phyloP scores from a whole-genome alignment of 2,329 filamentous ascomycete genomes.

The Exophiala sp. region DNA sequence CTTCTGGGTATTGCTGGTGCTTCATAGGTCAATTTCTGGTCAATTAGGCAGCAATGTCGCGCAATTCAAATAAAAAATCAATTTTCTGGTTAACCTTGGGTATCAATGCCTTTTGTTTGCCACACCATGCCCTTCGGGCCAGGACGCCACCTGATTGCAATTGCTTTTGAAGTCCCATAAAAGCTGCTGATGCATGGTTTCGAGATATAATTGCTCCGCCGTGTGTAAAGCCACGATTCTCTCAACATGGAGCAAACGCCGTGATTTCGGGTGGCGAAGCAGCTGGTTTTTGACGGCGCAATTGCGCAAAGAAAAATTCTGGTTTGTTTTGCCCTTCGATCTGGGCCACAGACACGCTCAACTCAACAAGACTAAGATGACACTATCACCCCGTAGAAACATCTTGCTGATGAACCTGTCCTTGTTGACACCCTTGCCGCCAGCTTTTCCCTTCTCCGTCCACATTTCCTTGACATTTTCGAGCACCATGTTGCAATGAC shows the following conservation, averaged over 20 bases:
- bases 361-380: slow-evolving; percentile 81
- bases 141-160: too few species aligned
- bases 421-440: slow-evolving; percentile 96
- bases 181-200: too few species aligned
- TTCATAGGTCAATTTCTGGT: slow-evolving; percentile 23
- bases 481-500: slow-evolving; percentile 98
- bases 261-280: too few species aligned
- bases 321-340: neutral
- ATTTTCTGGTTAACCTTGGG: slow-evolving; percentile 1
- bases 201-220: too few species aligned
- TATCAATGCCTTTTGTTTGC: neutral
- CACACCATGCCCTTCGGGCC: too few species aligned
- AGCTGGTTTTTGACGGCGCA: too few species aligned
- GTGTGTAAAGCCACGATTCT: too few species aligned
- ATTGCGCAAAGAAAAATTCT: neutral
- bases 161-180: too few species aligned
- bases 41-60: neutral
- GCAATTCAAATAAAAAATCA: neutral
- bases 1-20: slow-evolving; percentile 70
- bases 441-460: slow-evolving; percentile 83
- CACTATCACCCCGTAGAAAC: slow-evolving; percentile 84
- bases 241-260: too few species aligned
- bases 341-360: slow-evolving; percentile 39
- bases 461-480: slow-evolving; percentile 99
- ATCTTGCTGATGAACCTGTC: slow-evolving; percentile 98